Percentiles rank a stretch among this genome's conserved stretches.
Conservation (phyloP, 768 basidiomycete genomes). For the Leccinum olivaceopallidum region DNA sequence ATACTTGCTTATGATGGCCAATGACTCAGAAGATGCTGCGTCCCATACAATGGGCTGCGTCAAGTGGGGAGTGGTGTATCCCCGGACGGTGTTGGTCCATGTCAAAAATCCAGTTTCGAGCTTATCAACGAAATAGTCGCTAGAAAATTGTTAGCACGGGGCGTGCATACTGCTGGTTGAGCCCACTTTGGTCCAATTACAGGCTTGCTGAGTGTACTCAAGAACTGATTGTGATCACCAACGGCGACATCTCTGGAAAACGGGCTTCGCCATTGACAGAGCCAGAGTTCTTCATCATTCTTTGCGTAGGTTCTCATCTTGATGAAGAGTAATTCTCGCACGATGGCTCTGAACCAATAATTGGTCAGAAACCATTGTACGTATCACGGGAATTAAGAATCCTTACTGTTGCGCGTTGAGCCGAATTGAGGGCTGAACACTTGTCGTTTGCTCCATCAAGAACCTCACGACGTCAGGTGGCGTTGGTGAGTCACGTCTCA, state of each 20-base stretch:
- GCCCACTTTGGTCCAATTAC: constrained; percentile 39
- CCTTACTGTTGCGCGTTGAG: constrained; percentile 61
- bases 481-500: constrained; percentile 61
- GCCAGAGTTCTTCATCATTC: constrained; percentile 67
- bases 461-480: constrained; percentile 57
- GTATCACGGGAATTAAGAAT: background rate
- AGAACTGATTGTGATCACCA: constrained; percentile 48
- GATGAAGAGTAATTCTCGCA: constrained; percentile 64
- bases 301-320: constrained; percentile 76
- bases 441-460: constrained; percentile 64
- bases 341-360: constrained; percentile 51
- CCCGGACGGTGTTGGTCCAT: constrained; percentile 67
- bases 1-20: constrained; percentile 52
- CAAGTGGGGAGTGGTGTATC: constrained; percentile 44
- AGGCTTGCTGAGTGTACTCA: constrained; percentile 46
- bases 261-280: constrained; percentile 70
- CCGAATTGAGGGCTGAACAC: constrained; percentile 71
- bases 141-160: constrained; percentile 20
- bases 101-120: constrained; percentile 74
- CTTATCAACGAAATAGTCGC: constrained; percentile 67
- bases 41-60: constrained; percentile 53
- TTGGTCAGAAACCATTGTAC: background rate
- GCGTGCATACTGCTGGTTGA: background rate
- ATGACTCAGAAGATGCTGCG: constrained; percentile 43
- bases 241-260: constrained; percentile 48